Evolutionary conservation across 2,329 filamentous ascomycete species (phyloP).

Genomic region (Nothopassalora personata): DNA sequence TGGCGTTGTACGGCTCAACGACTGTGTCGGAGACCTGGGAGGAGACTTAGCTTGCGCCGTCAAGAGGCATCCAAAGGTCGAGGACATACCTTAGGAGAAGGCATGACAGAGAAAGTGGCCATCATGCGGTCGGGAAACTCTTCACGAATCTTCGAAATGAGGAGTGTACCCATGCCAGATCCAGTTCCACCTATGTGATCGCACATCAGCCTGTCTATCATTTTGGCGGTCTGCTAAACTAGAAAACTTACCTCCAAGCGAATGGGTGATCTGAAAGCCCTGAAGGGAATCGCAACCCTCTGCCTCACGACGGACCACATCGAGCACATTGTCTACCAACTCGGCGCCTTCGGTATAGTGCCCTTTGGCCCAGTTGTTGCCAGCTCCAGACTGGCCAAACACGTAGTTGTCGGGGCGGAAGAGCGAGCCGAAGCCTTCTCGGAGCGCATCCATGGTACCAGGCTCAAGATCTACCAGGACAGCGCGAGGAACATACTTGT

Average conservation of each 20-base stretch:
- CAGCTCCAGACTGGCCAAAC: conserved; percentile 98
- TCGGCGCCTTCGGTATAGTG: conserved; percentile 99
- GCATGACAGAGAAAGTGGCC: conserved; percentile 98
- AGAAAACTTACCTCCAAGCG: conserved; percentile 69
- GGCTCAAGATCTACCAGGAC: conserved; percentile 99
- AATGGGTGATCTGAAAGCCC: conserved; percentile 99
- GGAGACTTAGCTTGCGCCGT: neutral
- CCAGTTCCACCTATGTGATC: conserved; percentile 66
- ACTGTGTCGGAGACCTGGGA: conserved; percentile 92
- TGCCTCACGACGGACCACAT: conserved; percentile 97
- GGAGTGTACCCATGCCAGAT: conserved; percentile 98
- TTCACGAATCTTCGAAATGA: conserved; percentile 99
- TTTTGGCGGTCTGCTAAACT: neutral
- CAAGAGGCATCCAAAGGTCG: neutral
- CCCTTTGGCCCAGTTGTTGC: conserved; percentile 99
- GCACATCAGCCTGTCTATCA: neutral
- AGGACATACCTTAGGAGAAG: conserved; percentile 65
- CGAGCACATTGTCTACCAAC: conserved; percentile 95
- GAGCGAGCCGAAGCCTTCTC: conserved; percentile 95
- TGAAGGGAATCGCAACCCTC: conserved; percentile 99
- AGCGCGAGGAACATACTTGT: conserved; percentile 99
- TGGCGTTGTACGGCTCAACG: conserved; percentile 99
- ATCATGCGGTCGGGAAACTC: conserved; percentile 99
- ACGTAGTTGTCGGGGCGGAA: conserved; percentile 99
- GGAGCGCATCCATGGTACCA: conserved; percentile 99